phyloP scores from a whole-genome alignment of 441 rosid species.

The Pelargonium australe region DNA sequence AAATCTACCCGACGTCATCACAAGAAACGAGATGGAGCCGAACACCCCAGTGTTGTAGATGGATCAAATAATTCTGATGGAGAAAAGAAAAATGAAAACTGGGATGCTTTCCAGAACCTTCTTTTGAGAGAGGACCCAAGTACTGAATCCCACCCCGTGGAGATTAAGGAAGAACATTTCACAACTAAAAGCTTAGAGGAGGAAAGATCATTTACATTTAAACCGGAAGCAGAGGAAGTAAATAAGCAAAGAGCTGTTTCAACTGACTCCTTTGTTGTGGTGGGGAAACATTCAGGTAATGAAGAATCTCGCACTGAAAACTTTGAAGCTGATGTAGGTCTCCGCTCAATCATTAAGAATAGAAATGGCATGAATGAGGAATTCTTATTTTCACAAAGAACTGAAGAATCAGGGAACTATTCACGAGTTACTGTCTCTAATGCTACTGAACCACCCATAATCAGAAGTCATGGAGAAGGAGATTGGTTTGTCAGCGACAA shows the following conservation, averaged over 20 bases:
- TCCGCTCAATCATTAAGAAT: slow-evolving; percentile 30
- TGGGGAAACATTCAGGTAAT: slow-evolving; percentile 31
- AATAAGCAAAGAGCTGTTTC: slow-evolving; percentile 37
- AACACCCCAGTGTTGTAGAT: slow-evolving; percentile 14
- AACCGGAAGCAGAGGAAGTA: slow-evolving; percentile 35
- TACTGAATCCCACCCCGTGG: slow-evolving; percentile 28
- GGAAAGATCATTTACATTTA: slow-evolving; percentile 25
- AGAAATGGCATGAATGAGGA: slow-evolving; percentile 43
- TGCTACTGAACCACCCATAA: slow-evolving; percentile 35
- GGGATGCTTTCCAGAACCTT: slow-evolving; percentile 86
- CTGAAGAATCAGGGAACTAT: slow-evolving; percentile 29
- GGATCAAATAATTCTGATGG: slow-evolving; percentile 28
- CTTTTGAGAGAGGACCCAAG: slow-evolving; percentile 55
- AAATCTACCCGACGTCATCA: slow-evolving; percentile 47
- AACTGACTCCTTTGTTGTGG: slow-evolving; percentile 53
- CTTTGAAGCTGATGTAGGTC: slow-evolving; percentile 41
- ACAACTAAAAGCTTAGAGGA: slow-evolving; percentile 26
- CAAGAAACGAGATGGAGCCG: slow-evolving; percentile 38
- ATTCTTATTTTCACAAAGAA: slow-evolving; percentile 40
- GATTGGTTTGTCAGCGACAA: slow-evolving; percentile 56
- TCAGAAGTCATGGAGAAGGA: slow-evolving; percentile 49
- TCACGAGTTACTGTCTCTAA: slow-evolving; percentile 30
- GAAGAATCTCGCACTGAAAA: slow-evolving; percentile 31
- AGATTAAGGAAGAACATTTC: slow-evolving; percentile 30
- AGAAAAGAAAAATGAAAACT: slow-evolving; percentile 43